Percentiles rank a stretch among this genome's conserved stretches.
These are phyloP conservation scores for Eutrema japonicum DNA, from an alignment of 345 rosid species.

Conservation along the genomic window DNA sequence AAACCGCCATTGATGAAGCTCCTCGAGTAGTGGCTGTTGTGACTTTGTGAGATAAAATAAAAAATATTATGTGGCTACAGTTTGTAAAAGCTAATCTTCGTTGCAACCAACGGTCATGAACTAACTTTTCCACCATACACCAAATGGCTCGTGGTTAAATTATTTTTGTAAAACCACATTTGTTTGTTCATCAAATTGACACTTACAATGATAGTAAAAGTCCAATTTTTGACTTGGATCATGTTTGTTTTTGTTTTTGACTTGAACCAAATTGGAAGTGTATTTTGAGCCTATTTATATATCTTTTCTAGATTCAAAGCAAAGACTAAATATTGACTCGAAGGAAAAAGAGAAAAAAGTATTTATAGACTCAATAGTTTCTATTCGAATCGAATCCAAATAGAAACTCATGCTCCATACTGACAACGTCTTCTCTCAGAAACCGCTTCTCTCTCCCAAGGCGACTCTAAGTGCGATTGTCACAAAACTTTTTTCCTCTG, in stretches of 20 bases:
- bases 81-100: conserved; percentile 16
- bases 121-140: conserved; percentile 30
- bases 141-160: not conserved
- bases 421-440: too few species aligned
- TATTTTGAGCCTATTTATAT: too few species aligned
- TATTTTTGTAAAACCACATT: not conserved
- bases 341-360: not conserved
- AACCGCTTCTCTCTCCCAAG: too few species aligned
- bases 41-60: conserved; percentile 17
- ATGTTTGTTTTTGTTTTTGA: not conserved
- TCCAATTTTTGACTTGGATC: not conserved
- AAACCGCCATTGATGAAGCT: conserved; percentile 43
- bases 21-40: not conserved
- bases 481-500: too few species aligned
- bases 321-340: not conserved
- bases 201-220: not conserved
- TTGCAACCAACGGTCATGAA: conserved; percentile 25
- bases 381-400: too few species aligned
- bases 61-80: conserved; percentile 26
- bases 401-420: not conserved
- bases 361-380: not conserved
- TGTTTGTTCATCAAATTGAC: not conserved
- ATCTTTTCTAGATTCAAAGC: not conserved
- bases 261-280: not conserved
- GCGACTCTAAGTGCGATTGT: too few species aligned